Evolutionary conservation across 2,329 filamentous ascomycete species (phyloP), one percentile per base, ranked within the genome.

Genomic region (Apiospora kogelbergensis): DNA sequence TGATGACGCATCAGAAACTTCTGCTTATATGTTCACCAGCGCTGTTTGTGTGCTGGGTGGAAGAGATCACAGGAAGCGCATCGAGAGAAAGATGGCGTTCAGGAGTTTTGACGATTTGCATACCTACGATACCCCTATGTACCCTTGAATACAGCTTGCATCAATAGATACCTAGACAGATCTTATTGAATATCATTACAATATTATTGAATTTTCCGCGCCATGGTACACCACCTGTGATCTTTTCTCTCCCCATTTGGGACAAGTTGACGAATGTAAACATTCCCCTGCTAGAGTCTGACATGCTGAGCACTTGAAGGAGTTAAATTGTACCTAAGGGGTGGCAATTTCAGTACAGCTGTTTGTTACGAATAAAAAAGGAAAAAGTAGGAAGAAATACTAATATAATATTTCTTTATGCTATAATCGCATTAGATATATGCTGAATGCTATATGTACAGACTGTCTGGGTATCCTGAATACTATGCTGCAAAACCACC

Each of bases 111-210:
- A 60, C 26, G 46, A 53, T 33, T 60, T 60, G 26, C 20, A 60
- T 60, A 60, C 53, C 53, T 60, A 60, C 30, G 53, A 60, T 60
- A 60, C 53, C 53, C 53, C 53, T 30, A 42, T 42, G 40, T 11
- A 60, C 53, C 53, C 30, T 22, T 37, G 53, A 57, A 60, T 60
- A 60, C 30, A 10, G 30, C 10, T n/a, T 60, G 53, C 53, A 60
- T 60, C 53, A n/a, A 60, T 60, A 60, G 53, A 60, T 37, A 37
- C 26, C 30, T 60, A 60, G 20, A 33, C 33, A 60, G 30, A 37
- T 60, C 53, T 60, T 37, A 60, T 60, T 37, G 53, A 60, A 9
- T n/a, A 60, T 15, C 17, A 37, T 11, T 13, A 37, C 30, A 26
- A 48, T 6, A 17, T 26, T 15, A 0, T 37, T 22, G 3, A 20